Conservation (phyloP, 306 rosid species). For the Morella rubra region DNA sequence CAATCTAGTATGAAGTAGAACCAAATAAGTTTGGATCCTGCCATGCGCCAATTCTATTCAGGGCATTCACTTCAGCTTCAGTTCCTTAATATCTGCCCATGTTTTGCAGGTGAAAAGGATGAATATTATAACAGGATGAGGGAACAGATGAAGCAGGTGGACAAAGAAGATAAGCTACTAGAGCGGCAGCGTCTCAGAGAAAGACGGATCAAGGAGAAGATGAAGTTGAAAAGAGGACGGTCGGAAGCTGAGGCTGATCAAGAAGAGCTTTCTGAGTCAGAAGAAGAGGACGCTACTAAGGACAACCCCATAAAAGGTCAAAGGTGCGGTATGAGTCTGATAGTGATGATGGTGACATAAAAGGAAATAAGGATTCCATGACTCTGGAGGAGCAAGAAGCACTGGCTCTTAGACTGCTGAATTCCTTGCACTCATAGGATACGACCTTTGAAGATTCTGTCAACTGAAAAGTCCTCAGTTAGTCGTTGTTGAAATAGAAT, state of each 20-base stretch:
- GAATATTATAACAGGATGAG: constrained; percentile 70
- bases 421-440: constrained; percentile 58
- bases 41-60: background rate
- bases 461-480: no score
- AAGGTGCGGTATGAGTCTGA: constrained; percentile 61
- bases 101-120: constrained; percentile 57
- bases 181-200: constrained; percentile 68
- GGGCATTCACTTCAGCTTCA: background rate
- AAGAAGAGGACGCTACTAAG: constrained; percentile 37
- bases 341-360: constrained; percentile 49
- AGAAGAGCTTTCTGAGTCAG: constrained; percentile 52
- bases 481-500: background rate
- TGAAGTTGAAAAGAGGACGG: constrained; percentile 57
- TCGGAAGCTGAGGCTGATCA: constrained; percentile 36
- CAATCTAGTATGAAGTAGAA: background rate
- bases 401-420: constrained; percentile 69
- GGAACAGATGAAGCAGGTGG: constrained; percentile 68
- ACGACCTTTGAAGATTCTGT: background rate
- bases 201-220: constrained; percentile 64
- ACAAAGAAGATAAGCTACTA: constrained; percentile 71
- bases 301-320: constrained; percentile 43
- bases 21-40: background rate
- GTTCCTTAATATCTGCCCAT: constrained; percentile 7
- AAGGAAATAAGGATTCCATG: constrained; percentile 33
- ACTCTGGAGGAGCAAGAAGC: constrained; percentile 74